Conservation (phyloP, 129 eudicot species). For the Helichrysum umbraculigerum region DNA sequence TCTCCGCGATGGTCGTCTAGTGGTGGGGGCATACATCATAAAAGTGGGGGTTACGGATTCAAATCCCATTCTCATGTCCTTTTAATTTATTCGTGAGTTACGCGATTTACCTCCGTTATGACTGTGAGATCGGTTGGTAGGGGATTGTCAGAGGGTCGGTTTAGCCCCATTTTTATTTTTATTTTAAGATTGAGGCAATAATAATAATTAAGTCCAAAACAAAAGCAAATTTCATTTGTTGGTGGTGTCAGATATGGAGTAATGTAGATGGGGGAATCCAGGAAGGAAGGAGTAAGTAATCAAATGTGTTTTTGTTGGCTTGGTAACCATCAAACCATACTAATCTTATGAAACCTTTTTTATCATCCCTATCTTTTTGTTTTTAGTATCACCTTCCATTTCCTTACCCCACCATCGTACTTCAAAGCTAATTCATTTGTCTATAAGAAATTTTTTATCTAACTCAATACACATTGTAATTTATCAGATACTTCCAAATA, state of each 20-base stretch:
- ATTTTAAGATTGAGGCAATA: not conserved
- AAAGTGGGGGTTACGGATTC: no score
- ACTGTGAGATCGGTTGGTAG: no score
- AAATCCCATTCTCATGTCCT: no score
- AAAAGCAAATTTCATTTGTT: constrained; percentile 26
- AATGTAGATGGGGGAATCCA: constrained; percentile 11
- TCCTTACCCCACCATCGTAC: constrained; percentile 27
- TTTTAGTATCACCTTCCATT: not conserved
- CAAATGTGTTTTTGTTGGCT: constrained; percentile 17
- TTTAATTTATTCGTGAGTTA: no score
- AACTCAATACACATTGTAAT: no score
- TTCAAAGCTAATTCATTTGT: constrained; percentile 3
- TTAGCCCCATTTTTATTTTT: no score
- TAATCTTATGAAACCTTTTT: constrained; percentile 25
- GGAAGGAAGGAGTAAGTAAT: constrained; percentile 12
- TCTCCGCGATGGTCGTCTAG: no score
- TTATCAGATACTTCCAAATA: no score
- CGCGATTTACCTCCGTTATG: no score
- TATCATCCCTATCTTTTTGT: constrained; percentile 18
- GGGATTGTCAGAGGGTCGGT: no score
- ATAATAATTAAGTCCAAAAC: constrained; percentile 15
- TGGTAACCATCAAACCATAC: constrained; percentile 33
- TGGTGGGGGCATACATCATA: no score
- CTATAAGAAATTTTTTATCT: no score
- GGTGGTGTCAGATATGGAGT: not conserved